Evolutionary conservation across 495 filamentous ascomycete species (phyloP).

Genomic region (Bombardia bombarda): DNA sequence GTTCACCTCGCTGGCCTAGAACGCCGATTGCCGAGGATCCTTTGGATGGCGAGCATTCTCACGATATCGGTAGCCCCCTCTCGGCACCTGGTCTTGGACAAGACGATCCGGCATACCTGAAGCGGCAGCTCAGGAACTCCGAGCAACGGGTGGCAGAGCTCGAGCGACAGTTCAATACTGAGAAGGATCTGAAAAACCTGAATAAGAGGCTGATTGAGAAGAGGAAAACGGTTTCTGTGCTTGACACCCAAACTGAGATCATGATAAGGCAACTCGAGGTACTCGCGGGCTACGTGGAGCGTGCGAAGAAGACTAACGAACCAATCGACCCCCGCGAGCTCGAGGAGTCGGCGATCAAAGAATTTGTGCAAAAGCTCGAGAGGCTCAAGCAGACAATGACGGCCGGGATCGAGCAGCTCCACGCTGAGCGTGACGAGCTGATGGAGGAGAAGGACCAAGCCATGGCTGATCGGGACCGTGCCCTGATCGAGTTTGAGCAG

Average conservation of each 20-base stretch:
- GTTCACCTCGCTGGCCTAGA: conserved; percentile 59
- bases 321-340: conserved; percentile 67
- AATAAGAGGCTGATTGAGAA: conserved; percentile 87
- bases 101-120: conserved; percentile 68
- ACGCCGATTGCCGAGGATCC: conserved; percentile 64
- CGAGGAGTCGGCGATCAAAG: conserved; percentile 75
- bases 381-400: conserved; percentile 73
- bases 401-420: conserved; percentile 73
- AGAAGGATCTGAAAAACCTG: conserved; percentile 73
- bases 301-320: conserved; percentile 64
- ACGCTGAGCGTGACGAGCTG: conserved; percentile 72
- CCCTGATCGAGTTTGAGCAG: conserved; percentile 90
- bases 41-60: conserved; percentile 28
- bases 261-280: conserved; percentile 87
- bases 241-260: conserved; percentile 92
- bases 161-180: conserved; percentile 59
- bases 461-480: conserved; percentile 77
- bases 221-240: conserved; percentile 88
- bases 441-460: conserved; percentile 74
- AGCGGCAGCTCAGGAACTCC: conserved; percentile 70
- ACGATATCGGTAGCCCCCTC: conserved; percentile 69
- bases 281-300: conserved; percentile 56
- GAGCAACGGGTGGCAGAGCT: conserved; percentile 76
- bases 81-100: conserved; percentile 42
- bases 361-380: conserved; percentile 82